These are phyloP conservation scores for Primulina eburnea DNA, from an alignment of 257 asterid genomes.

Conservation along the genomic window DNA sequence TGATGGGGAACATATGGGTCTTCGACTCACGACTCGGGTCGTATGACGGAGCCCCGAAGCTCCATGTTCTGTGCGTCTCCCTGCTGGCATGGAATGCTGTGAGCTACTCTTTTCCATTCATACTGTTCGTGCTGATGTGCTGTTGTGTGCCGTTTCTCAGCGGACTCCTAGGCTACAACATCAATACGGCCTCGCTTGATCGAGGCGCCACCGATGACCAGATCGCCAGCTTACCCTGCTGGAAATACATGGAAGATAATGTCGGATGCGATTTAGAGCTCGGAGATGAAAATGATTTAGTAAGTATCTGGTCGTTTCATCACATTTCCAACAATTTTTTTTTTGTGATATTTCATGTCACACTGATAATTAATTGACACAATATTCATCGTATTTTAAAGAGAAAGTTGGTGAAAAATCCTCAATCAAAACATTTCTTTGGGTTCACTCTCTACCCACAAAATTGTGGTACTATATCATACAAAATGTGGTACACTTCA, in stretches of 20 bases:
- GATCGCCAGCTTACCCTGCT: conserved; percentile 53
- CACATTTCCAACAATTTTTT: no score
- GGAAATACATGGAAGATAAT: conserved; percentile 51
- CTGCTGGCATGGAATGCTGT: conserved; percentile 84
- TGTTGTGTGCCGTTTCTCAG: conserved; percentile 82
- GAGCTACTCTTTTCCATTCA: conserved; percentile 87
- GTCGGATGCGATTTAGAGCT: conserved; percentile 27
- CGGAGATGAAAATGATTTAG: conserved; percentile 45
- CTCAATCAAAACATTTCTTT: no score
- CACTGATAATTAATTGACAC: no score
- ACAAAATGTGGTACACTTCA: no score
- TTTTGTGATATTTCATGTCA: no score
- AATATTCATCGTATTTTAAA: no score
- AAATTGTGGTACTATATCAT: no score
- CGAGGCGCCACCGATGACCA: conserved; percentile 84
- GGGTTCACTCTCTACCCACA: no score
- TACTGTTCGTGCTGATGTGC: conserved; percentile 72
- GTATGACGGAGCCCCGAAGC: conserved; percentile 63
- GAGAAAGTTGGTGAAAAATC: no score
- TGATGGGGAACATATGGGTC: conserved; percentile 93
- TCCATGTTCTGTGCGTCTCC: conserved; percentile 75
- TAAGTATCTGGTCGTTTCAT: conserved; percentile 24
- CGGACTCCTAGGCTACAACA: conserved; percentile 75
- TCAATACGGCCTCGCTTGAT: conserved; percentile 66
- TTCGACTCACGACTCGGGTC: conserved; percentile 81